These are phyloP conservation scores for Boletus subluridellus DNA, from an alignment of 1,284 basidiomycete genomes.

Conservation along the genomic window DNA sequence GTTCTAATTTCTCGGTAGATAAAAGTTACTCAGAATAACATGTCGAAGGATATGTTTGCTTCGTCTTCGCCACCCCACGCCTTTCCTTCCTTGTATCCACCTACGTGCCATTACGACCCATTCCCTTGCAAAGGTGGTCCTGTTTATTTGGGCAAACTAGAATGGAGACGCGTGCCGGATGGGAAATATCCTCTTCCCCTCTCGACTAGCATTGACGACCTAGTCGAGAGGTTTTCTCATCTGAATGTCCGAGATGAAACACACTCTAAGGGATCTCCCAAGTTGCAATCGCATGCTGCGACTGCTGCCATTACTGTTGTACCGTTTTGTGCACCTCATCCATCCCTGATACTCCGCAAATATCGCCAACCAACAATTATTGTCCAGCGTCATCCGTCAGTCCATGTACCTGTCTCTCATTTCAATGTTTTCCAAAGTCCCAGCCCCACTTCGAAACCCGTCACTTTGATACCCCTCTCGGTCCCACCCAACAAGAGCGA, in stretches of 20 bases:
- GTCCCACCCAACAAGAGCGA: not conserved
- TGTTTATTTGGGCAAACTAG: not conserved
- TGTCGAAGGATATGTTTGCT: not conserved
- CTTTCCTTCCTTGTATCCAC: conserved; percentile 22
- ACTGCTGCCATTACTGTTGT: conserved; percentile 22
- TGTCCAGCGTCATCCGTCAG: not conserved
- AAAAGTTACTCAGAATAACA: rapidly evolving
- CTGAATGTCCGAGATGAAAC: conserved; percentile 17
- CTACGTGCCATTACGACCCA: conserved; percentile 18
- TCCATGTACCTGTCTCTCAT: not conserved
- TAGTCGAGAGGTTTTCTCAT: conserved; percentile 15
- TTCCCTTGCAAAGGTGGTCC: conserved; percentile 20
- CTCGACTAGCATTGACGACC: conserved; percentile 3
- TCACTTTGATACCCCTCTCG: conserved; percentile 13
- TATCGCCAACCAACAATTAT: not conserved
- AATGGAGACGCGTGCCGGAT: conserved; percentile 9
- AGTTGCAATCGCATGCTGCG: conserved; percentile 8
- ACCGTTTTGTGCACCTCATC: conserved; percentile 21
- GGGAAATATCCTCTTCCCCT: rapidly evolving
- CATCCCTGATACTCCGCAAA: conserved; percentile 9
- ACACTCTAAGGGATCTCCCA: not conserved
- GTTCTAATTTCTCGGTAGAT: not conserved
- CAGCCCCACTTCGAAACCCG: not conserved
- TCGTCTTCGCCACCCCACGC: conserved; percentile 16
- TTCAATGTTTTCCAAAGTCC: conserved; percentile 6